Base-by-base conservation (phyloP, 1,284 basidiomycete species). In the Hortiboletus rubellus region DNA sequence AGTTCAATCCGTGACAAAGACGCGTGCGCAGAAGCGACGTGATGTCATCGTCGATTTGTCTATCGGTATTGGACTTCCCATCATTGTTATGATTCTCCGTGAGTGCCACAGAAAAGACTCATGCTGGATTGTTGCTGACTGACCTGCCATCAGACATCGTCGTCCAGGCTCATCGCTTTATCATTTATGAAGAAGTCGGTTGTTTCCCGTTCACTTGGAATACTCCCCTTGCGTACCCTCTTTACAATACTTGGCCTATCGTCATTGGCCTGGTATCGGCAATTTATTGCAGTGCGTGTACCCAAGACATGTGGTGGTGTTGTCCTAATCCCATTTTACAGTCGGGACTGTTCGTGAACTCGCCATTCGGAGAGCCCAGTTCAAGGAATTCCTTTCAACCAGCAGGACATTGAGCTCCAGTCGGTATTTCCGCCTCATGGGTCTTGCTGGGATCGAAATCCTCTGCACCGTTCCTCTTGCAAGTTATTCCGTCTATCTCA, bases 361-460 rank as follows among this genome's bases (percentile, higher is more conserved):
- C 3, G 52, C 60, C 6, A 31, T 63, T n/a, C 69, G 67, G 12
- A 62, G 69, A 34, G 61, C 60, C 3, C 66, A 74, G 30, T 76
- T 77, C 61, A 63, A 57, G 42, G 61, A 70, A 17, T 66, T 69
- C 55, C 66, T 78, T 7, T 50, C 66, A 0, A 54, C 60, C 12
- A 71, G 66, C 50, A 63, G 57, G 34, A 66, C 67, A 14, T 57
- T 78, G n/a, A 77, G 68, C 7, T 57, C 65, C 12, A 66, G 58
- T 46, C 79, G 77, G 1, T 85, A 82, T 63, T 70, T 83, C 54
- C 81, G 84, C 1, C 74, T 84, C 17, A 79, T 83, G 71, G 77
- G 72, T 10, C 70, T 85, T 11, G 76, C 82, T 1, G 59, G 66
- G 10, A 54, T 71, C 4, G 80, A 79, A 40, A 52, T 78, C 10